Base-by-base conservation (phyloP, 495 filamentous ascomycete genomes). In the Lasiosphaeris hirsuta region DNA sequence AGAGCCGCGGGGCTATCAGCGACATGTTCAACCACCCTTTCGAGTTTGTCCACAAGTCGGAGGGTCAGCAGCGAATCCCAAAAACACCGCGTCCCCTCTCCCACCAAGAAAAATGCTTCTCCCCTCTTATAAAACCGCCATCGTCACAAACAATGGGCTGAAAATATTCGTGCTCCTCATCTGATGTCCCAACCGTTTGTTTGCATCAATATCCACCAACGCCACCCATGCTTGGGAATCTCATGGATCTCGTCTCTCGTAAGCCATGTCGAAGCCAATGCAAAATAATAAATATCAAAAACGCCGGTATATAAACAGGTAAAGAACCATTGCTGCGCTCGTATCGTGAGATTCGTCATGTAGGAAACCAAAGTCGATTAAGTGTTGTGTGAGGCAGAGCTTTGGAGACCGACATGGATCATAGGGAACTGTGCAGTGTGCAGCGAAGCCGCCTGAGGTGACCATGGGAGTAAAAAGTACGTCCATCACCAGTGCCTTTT, bases 241-340 rank as follows among this genome's bases (percentile, higher is more conserved):
- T 63, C 61, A 60, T 63, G 51, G 53, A 57, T 44, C 52, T 57
- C 61, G 45, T 63, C 61, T 63, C 61, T 63, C 61, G 44, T 63
- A 33, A 60, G 14, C 37, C 46, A 54, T 54, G 37, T 35, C 17
- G 36, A 46, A 44, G 43, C n/a, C 48, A 51, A 61, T 50, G 23
- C 35, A 34, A 47, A 37, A 14, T 23, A 47, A 48, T 52, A 36
- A 46, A 57, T 10, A 4, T 41, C n/a, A 43, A 19, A 39, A 58
- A 58, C 42, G 56, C 46, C 47, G 39, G 35, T 57, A 61, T 61
- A 61, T 57, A 61, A 43, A 57, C 48, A 53, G 41, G 14, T 35
- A 57, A 57, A 47, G 8, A 23, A 43, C 11, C 38, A 40, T 49
- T 37, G 39, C 17, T 41, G 30, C 41, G 54, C 59, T 51, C 54